Base-by-base conservation (phyloP, 2,329 filamentous ascomycete genomes). In the Trichoderma simmonsii region DNA sequence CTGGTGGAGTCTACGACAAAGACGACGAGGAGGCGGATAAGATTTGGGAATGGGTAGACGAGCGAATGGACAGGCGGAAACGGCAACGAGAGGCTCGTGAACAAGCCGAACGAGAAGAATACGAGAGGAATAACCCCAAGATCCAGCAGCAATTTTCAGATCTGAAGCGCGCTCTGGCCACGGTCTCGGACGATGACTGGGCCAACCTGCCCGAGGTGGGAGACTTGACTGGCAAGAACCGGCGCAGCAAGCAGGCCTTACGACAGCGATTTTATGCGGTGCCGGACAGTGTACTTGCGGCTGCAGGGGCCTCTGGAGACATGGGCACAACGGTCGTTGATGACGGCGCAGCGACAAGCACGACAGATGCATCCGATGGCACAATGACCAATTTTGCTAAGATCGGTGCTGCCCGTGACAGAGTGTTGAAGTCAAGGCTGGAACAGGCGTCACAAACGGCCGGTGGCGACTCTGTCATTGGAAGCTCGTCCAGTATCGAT, bases 311-410 rank as follows among this genome's bases (percentile, higher is more conserved):
- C 76, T 88, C 92, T 3, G 88, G 89, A 4, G 93, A 98, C 79
- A 88, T 98, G 75, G 92, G 94, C 62, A 96, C 94, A 2, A 97
- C 93, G 0, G 91, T 99, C n/a, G 87, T 90, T 59, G 94, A 97
- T 48, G 95, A 97, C 73, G 92, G 90, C 1, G 81, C 83, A 2
- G 82, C 86, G n/a, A 76, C 80, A 3, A 75, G 75, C 34, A 73
- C 75, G 12, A 72, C 75, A 15, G 83, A 86, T 62, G 83, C 81
- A 32, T 88, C 91, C 72, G 94, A 97, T 78, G 95, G 95, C 2
- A 97, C 94, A 1, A 96, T 97, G 89, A 99, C 95, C 12, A 98
- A 99, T 80, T 99, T 99, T 80, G 95, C 95, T 59, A 93, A 97
- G 81, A 98, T 99, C 74, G 96, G 97, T 82, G 94, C 95, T 59